Base-by-base conservation (phyloP, 768 basidiomycete genomes). In the Phylloporus rhodoxanthus region DNA sequence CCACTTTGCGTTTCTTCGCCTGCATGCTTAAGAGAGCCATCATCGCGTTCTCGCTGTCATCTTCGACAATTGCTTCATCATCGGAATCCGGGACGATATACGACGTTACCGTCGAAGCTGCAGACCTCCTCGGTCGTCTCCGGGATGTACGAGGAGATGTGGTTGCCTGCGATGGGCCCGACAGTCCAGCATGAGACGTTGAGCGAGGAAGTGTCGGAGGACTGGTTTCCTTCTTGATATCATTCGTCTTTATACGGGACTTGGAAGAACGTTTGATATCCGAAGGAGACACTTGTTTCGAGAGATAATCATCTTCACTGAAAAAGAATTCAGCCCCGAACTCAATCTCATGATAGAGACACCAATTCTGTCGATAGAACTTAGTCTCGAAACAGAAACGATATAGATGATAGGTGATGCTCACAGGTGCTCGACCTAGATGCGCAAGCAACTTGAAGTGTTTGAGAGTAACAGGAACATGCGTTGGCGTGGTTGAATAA, bases 401-500 rank as follows among this genome's bases (percentile, higher is more conserved):
- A 29, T 29, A 36, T 7, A 4, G 11, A 33, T n/a, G 14, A 20
- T 30, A 20, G 36, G 25, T 21, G 5, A n/a, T 45, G 65, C 84
- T 58, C 59, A 84, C 84, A 8, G 82, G 79, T 25, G 73, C 67
- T 51, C 74, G 74, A 17, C 85, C 85, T 15, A 90, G 67, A 38
- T 75, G 77, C 4, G 86, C 86, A 41, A 90, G 73, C n/a, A 84
- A 60, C 61, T 81, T 77, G 69, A 90, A 90, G 58, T 87, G 86
- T 58, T 85, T 81, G 44, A 90, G 68, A 5, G 87, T 89, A 28
- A 88, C 61, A 19, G 87, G 87, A 23, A 88, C 84, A 38, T 72
- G 78, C 7, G 55, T 51, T 23, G 55, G 51, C 13, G 57, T 53
- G 23, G 60, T 47, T 20, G 55, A 36, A 33, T 60, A 57, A 42